These are phyloP conservation scores for Mycena latifolia DNA, from an alignment of 768 basidiomycete genomes.

Conservation along the genomic window DNA sequence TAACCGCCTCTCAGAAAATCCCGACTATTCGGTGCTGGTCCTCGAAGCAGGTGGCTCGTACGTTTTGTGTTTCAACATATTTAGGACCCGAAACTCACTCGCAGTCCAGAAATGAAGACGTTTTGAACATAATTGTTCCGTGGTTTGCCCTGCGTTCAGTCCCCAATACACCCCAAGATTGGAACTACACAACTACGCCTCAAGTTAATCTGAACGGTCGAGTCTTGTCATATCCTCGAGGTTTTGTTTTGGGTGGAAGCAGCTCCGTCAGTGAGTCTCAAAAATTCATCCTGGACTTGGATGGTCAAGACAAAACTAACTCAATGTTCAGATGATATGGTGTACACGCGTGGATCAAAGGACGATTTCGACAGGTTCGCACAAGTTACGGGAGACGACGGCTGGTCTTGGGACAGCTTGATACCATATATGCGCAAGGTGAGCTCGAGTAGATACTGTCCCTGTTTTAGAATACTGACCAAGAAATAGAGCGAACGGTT, in stretches of 20 bases:
- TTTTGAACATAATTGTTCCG: constrained; percentile 20
- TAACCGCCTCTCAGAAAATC: constrained; percentile 41
- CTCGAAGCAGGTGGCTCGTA: constrained; percentile 44
- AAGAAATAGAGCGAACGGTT: constrained; percentile 41
- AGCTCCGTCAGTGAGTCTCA: constrained; percentile 24
- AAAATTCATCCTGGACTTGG: too few species aligned
- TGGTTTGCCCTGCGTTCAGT: constrained; percentile 1
- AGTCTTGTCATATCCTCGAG: constrained; percentile 5
- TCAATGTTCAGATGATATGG: constrained; percentile 30
- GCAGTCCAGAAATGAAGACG: background rate
- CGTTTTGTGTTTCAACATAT: background rate
- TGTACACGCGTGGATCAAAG: constrained; percentile 36
- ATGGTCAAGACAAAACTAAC: background rate
- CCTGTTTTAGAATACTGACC: background rate
- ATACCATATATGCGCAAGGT: constrained; percentile 37
- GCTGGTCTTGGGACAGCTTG: constrained; percentile 39
- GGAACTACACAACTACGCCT: constrained; percentile 26
- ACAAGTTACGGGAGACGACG: constrained; percentile 23
- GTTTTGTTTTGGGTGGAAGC: constrained; percentile 21
- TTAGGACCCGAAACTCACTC: too few species aligned
- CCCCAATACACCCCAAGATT: constrained; percentile 20
- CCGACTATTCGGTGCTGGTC: constrained; percentile 37
- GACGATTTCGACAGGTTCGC: constrained; percentile 40
- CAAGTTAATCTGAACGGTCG: constrained; percentile 13
- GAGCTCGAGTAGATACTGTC: too few species aligned